Conservation (phyloP, 2,329 filamentous ascomycete species). For the Aspergillus japonicus region DNA sequence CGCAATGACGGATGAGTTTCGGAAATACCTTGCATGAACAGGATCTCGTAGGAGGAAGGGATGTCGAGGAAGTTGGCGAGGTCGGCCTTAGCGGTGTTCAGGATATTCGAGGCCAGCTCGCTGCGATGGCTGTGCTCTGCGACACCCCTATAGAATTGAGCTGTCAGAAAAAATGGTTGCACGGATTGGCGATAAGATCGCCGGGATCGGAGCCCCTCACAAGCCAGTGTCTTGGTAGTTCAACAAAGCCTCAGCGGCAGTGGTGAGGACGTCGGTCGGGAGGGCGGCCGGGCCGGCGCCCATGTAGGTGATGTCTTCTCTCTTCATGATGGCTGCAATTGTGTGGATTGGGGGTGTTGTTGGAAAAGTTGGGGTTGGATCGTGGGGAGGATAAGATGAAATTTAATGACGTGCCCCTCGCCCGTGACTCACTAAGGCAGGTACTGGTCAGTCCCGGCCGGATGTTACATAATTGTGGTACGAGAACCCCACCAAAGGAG, state of each 20-base stretch:
- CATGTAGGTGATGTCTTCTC: constrained; percentile 79
- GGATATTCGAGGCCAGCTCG: constrained; percentile 71
- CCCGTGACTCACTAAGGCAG: constrained; percentile 3
- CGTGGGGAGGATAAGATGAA: constrained; percentile 3
- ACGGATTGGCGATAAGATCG: neutral
- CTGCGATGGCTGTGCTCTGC: constrained; percentile 91
- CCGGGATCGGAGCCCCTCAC: constrained; percentile 13
- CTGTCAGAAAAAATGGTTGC: constrained; percentile 8
- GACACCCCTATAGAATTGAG: constrained; percentile 54
- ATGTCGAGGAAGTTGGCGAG: constrained; percentile 75
- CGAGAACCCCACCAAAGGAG: neutral
- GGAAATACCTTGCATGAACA: constrained; percentile 65
- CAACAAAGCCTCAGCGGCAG: constrained; percentile 71
- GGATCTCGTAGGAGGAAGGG: constrained; percentile 79
- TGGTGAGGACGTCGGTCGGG: constrained; percentile 76
- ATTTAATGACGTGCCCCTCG: constrained; percentile 1
- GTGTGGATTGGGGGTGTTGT: neutral
- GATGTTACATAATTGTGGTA: neutral
- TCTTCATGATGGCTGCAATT: constrained; percentile 51
- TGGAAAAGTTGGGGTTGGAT: neutral
- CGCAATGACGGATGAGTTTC: neutral
- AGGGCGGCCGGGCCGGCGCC: constrained; percentile 87
- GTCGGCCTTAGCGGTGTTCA: constrained; percentile 74
- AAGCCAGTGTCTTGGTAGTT: constrained; percentile 80
- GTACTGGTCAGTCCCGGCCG: neutral